Evolutionary conservation across 305 asterid species (phyloP).

Genomic region (Solanum hybrid): DNA sequence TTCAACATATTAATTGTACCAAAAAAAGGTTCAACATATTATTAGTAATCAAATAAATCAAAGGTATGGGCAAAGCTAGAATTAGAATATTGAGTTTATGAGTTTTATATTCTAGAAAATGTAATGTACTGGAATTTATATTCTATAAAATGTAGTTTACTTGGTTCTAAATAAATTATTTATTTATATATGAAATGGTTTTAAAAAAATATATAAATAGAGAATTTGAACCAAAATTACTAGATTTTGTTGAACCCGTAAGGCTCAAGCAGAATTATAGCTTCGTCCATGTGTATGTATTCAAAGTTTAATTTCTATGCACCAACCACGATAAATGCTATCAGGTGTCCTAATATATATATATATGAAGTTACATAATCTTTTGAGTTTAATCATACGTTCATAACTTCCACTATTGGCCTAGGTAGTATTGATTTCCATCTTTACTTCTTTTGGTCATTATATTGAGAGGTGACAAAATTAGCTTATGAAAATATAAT

Average conservation of each 20-base stretch:
- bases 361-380: not conserved
- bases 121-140: not conserved
- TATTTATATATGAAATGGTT: not conserved
- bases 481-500: not conserved
- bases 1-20: not conserved
- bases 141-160: not conserved
- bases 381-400: not conserved
- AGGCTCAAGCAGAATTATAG: not conserved
- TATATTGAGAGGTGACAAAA: not conserved
- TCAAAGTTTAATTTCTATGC: not conserved
- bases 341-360: not conserved
- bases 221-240: not conserved
- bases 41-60: not conserved
- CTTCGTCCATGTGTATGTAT: not conserved
- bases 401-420: not conserved
- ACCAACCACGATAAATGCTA: not conserved
- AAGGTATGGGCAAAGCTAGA: not conserved
- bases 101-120: not conserved
- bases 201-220: not conserved
- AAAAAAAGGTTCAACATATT: not conserved
- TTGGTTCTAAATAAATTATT: not conserved
- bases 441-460: not conserved
- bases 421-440: not conserved
- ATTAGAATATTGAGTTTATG: not conserved
- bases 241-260: not conserved